A percentile compares a stretch with the other conserved stretches of the same genome.
phyloP scores from a whole-genome alignment of 345 rosid species.

The Mercurialis annua region DNA sequence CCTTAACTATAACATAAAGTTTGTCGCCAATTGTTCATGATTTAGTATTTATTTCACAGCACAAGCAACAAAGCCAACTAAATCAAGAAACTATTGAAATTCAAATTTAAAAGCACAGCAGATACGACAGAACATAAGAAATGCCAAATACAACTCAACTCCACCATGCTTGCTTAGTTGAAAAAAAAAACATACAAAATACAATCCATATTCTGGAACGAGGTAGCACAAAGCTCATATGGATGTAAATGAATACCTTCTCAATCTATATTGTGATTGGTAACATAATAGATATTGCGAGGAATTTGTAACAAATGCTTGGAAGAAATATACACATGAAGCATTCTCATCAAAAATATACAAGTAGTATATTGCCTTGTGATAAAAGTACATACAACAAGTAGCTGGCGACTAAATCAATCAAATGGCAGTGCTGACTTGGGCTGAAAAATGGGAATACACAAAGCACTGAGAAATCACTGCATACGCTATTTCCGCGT shows the following conservation, averaged over 20 bases:
- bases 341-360: conserved; percentile 41
- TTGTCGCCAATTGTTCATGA: not conserved
- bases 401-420: conserved; percentile 28
- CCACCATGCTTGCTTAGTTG: not conserved
- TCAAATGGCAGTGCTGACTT: conserved; percentile 32
- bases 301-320: conserved; percentile 37
- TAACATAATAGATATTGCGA: conserved; percentile 18
- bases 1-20: not conserved
- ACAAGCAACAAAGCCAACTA: not conserved
- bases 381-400: conserved; percentile 37
- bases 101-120: not conserved
- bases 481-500: conserved; percentile 23
- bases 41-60: conserved; percentile 7
- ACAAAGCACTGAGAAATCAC: conserved; percentile 30
- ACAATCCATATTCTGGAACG: not conserved
- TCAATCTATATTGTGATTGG: conserved; percentile 20
- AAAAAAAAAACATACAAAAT: not conserved
- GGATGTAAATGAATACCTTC: conserved; percentile 24
- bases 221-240: conserved; percentile 3
- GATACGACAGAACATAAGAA: not conserved
- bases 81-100: not conserved
- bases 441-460: conserved; percentile 37
- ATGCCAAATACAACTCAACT: not conserved
- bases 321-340: conserved; percentile 52
- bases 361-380: conserved; percentile 36